Conservation (phyloP, 140 eudicot genomes). For the Ambrosia hybrid region DNA sequence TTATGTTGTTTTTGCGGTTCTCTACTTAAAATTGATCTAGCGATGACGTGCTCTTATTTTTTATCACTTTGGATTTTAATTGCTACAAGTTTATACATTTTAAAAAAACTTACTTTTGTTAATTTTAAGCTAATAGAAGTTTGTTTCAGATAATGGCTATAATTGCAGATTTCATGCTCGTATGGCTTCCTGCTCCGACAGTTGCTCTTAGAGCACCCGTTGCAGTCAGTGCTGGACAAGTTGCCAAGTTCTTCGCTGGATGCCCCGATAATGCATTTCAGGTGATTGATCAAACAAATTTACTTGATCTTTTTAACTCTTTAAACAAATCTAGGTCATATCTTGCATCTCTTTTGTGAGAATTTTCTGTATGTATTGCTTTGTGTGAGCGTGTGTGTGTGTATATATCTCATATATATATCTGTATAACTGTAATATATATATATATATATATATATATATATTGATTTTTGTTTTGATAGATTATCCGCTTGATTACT, state of each 20-base stretch:
- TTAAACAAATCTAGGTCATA: too few relatives aligned
- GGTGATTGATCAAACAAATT: slow-evolving; percentile 35
- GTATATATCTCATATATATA: not conserved
- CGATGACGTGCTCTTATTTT: not conserved
- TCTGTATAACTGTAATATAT: not conserved
- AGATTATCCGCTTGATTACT: not conserved
- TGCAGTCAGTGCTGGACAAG: slow-evolving; percentile 59
- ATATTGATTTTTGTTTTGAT: not conserved
- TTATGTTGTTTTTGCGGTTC: not conserved
- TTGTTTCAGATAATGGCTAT: slow-evolving; percentile 86
- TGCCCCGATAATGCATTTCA: slow-evolving; percentile 99
- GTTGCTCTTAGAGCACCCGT: slow-evolving; percentile 75
- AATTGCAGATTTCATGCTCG: slow-evolving; percentile 99
- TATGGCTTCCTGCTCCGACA: slow-evolving; percentile 99
- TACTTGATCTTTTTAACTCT: not conserved
- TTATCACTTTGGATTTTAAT: not conserved
- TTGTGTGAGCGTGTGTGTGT: too few relatives aligned
- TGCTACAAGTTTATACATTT: not conserved
- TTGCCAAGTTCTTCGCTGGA: slow-evolving; percentile 69
- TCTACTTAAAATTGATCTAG: not conserved
- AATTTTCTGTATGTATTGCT: not conserved
- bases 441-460: too few relatives aligned
- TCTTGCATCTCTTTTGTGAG: not conserved
- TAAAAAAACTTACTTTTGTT: not conserved
- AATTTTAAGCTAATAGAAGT: slow-evolving; percentile 9